Percentiles rank a stretch among this genome's conserved stretches.
Evolutionary conservation across 108 stramenopile genomes (phyloP).

Genomic region (Aurantiochytrium sp.): DNA sequence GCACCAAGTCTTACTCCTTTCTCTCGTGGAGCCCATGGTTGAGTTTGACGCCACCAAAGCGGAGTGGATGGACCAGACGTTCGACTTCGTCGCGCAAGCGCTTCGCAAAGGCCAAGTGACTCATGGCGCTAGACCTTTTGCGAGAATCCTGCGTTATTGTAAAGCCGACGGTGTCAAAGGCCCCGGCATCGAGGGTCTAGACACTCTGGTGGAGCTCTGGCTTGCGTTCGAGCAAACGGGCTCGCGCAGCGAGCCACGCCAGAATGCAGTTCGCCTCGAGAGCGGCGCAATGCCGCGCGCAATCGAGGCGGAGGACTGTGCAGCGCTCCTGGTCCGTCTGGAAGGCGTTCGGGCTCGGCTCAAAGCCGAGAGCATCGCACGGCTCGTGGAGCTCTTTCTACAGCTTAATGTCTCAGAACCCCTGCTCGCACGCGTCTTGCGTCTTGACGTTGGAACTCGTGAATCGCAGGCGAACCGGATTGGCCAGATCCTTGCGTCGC

Average conservation of each 20-base stretch:
- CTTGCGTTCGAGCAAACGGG: slow-evolving; percentile 4
- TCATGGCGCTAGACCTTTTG: not conserved
- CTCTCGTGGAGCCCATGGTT: not conserved
- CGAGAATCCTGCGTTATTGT: slow-evolving; percentile 1
- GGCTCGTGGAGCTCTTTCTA: not conserved
- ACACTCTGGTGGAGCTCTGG: not conserved
- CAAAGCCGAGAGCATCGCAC: not conserved
- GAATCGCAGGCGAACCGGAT: not conserved
- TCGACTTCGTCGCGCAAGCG: not conserved
- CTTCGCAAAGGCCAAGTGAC: not conserved
- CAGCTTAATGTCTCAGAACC: not conserved
- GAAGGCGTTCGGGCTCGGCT: not conserved
- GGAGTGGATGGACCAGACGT: not conserved
- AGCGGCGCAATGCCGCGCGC: too few species aligned
- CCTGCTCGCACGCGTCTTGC: not conserved
- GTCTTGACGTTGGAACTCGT: not conserved
- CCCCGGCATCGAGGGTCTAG: not conserved
- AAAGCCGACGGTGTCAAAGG: not conserved
- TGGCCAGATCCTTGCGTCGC: not conserved
- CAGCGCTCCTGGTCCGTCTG: not conserved
- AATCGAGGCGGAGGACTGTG: too few species aligned
- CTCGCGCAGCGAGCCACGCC: not conserved
- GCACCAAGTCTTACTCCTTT: not conserved
- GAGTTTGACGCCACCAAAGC: not conserved
- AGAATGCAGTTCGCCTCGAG: too few species aligned